Conservation (phyloP, 441 rosid genomes). For the Metrosideros polymorpha region DNA sequence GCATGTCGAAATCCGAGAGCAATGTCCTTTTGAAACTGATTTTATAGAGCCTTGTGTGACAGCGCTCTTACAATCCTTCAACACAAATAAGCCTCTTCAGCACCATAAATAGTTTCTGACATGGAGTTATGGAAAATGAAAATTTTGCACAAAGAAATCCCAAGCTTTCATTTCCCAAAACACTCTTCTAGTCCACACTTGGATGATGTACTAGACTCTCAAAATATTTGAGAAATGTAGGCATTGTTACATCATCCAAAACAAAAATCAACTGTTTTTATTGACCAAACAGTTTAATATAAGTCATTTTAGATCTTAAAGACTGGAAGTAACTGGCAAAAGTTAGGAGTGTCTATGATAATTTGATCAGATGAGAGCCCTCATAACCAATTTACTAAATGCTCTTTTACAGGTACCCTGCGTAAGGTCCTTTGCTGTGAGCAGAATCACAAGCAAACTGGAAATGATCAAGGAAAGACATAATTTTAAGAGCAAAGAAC, state of each 20-base stretch:
- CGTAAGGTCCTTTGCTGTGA: not conserved
- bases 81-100: not conserved
- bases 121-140: not conserved
- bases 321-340: not conserved
- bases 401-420: not conserved
- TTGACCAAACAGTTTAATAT: not conserved
- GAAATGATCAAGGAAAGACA: not conserved
- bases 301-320: not conserved
- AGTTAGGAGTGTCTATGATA: not conserved
- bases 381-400: not conserved
- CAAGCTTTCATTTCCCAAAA: not conserved
- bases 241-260: not conserved
- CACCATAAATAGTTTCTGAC: not conserved
- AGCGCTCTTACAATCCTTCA: not conserved
- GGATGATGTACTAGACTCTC: not conserved
- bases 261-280: not conserved
- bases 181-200: not conserved
- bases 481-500: not conserved
- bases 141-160: not conserved
- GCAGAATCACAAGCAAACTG: not conserved
- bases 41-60: not conserved
- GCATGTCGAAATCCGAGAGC: not conserved
- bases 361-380: not conserved
- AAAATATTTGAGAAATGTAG: not conserved
- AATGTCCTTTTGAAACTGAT: not conserved